Evolutionary conservation across 2,329 filamentous ascomycete genomes (phyloP).

Genomic region (Elsinoe batatas): DNA sequence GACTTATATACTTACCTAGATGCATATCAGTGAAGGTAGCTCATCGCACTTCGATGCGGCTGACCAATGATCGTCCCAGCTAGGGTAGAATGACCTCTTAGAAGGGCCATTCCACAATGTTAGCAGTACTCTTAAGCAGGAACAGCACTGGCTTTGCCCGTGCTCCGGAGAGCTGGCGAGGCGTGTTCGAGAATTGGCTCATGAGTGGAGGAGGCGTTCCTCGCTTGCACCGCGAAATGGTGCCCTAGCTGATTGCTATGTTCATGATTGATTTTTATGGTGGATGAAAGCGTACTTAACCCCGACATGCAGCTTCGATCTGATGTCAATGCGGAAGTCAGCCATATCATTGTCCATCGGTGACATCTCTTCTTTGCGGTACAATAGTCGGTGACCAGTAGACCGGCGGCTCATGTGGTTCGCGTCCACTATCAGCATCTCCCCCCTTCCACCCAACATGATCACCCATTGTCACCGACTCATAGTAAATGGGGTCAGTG

Average conservation of each 20-base stretch:
- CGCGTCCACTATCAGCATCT: neutral
- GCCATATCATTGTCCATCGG: neutral
- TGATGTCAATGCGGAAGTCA: neutral
- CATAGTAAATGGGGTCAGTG: neutral
- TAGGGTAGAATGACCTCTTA: neutral
- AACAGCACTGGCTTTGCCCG: neutral
- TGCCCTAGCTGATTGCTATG: neutral
- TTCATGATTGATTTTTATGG: neutral
- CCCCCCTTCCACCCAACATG: neutral
- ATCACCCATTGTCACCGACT: neutral
- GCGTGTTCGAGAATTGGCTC: conserved; percentile 5
- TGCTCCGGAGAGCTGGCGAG: neutral
- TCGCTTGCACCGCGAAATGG: neutral
- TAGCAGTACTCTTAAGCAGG: conserved; percentile 6
- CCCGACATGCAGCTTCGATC: neutral
- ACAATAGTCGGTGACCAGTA: neutral
- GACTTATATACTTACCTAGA: neutral
- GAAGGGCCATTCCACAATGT: neutral
- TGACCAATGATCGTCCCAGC: neutral
- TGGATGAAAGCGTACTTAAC: neutral
- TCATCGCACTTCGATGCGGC: neutral
- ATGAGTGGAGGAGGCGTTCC: conserved; percentile 7
- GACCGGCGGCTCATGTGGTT: neutral
- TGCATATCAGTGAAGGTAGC: neutral
- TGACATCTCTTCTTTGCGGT: neutral